A percentile compares a stretch with the other conserved stretches of the same genome.
These are phyloP conservation scores for Discostella stelligera DNA, from an alignment of 352 stramenopile genomes.

Conservation along the genomic window DNA sequence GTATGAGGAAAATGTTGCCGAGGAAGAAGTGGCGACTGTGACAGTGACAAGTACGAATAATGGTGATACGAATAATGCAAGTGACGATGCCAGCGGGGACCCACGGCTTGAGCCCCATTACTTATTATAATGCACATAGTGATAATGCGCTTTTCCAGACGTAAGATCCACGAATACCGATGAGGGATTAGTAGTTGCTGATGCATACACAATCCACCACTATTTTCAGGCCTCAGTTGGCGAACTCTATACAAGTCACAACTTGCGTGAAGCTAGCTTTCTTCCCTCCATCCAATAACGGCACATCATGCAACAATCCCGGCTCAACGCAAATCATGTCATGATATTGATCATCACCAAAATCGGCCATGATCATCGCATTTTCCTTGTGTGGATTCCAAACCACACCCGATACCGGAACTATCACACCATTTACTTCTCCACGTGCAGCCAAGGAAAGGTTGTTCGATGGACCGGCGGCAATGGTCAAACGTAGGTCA, in stretches of 20 bases:
- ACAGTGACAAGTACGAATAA: too few species aligned
- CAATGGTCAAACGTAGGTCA: conserved; percentile 56
- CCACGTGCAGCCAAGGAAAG: conserved; percentile 55
- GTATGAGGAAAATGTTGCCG: conserved; percentile 26
- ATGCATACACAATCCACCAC: background rate
- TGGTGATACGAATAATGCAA: background rate
- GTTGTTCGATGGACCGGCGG: conserved; percentile 44
- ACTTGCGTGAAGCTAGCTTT: conserved; percentile 45
- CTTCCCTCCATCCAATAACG: conserved; percentile 38
- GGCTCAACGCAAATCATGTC: conserved; percentile 96
- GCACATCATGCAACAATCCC: conserved; percentile 71
- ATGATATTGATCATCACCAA: conserved; percentile 91
- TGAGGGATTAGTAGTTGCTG: background rate
- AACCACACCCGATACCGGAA: conserved; percentile 81
- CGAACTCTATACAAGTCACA: conserved; percentile 15
- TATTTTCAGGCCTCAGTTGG: background rate
- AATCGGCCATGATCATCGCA: conserved; percentile 90
- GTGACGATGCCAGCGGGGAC: background rate
- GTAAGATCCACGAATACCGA: background rate
- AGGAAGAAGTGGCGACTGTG: background rate
- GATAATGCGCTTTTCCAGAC: background rate
- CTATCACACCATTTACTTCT: conserved; percentile 45
- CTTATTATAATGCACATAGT: conserved; percentile 9
- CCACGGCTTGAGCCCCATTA: conserved; percentile 28
- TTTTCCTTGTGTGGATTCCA: conserved; percentile 94